Percentiles rank a stretch among this genome's conserved stretches.
Conservation (phyloP, 2,329 filamentous ascomycete genomes). For the Arthrinium puccinioides region DNA sequence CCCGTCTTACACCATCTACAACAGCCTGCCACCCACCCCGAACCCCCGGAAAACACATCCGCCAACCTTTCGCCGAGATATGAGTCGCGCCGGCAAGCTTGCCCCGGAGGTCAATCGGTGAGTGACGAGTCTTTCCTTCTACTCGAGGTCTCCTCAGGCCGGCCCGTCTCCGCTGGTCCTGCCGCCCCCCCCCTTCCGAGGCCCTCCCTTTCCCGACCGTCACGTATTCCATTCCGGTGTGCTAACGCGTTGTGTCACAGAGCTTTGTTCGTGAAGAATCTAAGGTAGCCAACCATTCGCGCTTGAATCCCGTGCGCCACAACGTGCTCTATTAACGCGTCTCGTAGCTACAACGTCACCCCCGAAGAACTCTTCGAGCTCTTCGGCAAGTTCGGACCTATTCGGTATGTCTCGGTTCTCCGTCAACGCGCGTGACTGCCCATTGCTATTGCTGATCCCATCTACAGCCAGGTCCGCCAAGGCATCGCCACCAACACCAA, state of each 20-base stretch:
- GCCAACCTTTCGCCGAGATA: slow-evolving; percentile 54
- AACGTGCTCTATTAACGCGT: slow-evolving; percentile 56
- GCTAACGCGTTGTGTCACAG: slow-evolving; percentile 38
- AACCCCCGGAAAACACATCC: neutral
- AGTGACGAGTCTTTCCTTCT: slow-evolving; percentile 24
- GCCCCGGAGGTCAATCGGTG: slow-evolving; percentile 99
- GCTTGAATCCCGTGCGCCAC: slow-evolving; percentile 53
- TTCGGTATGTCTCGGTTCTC: slow-evolving; percentile 60
- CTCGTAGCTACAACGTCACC: slow-evolving; percentile 88
- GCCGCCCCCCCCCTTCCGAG: slow-evolving; percentile 1
- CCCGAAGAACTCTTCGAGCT: slow-evolving; percentile 97
- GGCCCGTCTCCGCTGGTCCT: slow-evolving; percentile 5
- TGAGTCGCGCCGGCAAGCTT: slow-evolving; percentile 95
- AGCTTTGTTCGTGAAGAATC: slow-evolving; percentile 99
- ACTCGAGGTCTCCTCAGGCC: neutral
- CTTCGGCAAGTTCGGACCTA: slow-evolving; percentile 91
- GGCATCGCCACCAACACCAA: slow-evolving; percentile 97
- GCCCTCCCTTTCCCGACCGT: neutral
- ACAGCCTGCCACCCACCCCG: neutral
- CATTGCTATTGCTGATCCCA: slow-evolving; percentile 12
- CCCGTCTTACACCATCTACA: neutral
- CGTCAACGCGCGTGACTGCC: neutral
- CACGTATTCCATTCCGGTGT: slow-evolving; percentile 1
- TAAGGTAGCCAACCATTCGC: too few relatives aligned
- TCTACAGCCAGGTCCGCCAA: slow-evolving; percentile 85